phyloP scores from a whole-genome alignment of 345 rosid species.

The Melaleuca quinquenervia region DNA sequence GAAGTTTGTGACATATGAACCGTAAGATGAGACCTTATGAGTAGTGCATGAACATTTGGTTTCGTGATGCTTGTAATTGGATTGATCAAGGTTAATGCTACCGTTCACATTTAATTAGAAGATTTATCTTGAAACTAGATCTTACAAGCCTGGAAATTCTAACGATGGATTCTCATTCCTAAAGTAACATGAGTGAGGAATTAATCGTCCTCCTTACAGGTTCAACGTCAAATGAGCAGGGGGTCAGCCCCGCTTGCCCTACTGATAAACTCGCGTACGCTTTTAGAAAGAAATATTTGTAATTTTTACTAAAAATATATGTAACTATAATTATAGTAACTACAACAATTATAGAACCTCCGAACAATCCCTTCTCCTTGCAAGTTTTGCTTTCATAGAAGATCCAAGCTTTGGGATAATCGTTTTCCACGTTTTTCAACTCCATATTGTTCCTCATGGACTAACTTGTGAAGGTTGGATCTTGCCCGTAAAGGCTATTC shows the following conservation, averaged over 20 bases:
- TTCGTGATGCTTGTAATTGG: background rate
- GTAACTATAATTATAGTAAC: no score
- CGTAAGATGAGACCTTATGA: background rate
- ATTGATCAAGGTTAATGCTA: background rate
- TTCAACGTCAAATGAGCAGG: background rate
- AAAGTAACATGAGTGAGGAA: background rate
- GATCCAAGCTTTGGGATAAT: background rate
- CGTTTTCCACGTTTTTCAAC: background rate
- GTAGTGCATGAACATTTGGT: background rate
- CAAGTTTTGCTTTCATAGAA: background rate
- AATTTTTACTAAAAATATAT: no score
- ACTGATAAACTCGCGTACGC: background rate
- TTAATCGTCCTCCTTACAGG: background rate
- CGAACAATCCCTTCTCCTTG: background rate
- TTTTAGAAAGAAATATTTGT: background rate
- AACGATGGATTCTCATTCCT: background rate
- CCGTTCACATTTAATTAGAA: background rate
- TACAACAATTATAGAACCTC: background rate
- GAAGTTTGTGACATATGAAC: background rate
- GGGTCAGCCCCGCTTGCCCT: background rate
- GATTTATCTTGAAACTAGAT: background rate
- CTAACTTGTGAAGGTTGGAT: background rate
- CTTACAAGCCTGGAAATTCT: background rate
- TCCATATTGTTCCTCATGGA: background rate
- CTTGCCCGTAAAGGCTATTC: background rate